phyloP scores from a whole-genome alignment of 2,329 filamentous ascomycete species.

The Arthrocladium fulminans region DNA sequence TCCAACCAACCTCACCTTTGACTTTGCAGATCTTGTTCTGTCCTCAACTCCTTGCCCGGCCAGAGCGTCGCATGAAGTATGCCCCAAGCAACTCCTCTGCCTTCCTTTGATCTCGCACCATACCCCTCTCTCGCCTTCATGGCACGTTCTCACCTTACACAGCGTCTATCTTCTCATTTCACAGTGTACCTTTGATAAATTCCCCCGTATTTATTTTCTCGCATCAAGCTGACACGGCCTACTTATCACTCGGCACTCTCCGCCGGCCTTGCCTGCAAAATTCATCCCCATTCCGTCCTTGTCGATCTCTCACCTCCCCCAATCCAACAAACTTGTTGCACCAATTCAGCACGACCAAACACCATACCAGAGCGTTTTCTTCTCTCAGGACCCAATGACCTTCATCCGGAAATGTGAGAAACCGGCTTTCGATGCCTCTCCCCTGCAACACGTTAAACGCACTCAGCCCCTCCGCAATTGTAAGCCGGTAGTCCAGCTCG shows the following conservation, averaged over 20 bases:
- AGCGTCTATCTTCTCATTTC: too few species aligned
- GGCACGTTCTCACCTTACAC: too few species aligned
- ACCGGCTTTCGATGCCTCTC: conserved; percentile 63
- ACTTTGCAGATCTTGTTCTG: neutral
- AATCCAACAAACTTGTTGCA: conserved; percentile 53
- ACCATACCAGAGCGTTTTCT: conserved; percentile 87
- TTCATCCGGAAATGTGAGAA: conserved; percentile 74
- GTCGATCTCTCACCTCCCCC: conserved; percentile 33
- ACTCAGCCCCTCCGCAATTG: conserved; percentile 72
- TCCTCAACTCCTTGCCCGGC: neutral
- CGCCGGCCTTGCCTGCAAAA: conserved; percentile 13
- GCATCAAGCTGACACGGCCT: neutral
- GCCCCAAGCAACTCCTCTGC: too few species aligned
- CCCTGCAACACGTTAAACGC: conserved; percentile 81
- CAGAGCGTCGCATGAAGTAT: too few species aligned
- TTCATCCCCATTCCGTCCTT: conserved; percentile 20
- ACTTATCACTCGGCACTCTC: conserved; percentile 6
- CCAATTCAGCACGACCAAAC: conserved; percentile 74
- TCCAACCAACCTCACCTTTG: neutral
- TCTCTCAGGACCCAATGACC: conserved; percentile 80
- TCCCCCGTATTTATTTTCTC: neutral
- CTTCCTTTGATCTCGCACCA: too few species aligned
- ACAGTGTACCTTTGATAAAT: too few species aligned
- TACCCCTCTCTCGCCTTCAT: too few species aligned
- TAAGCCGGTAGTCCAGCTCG: conserved; percentile 79